These are phyloP conservation scores for Immersiporthe knoxdaviesiana DNA, from an alignment of 2,329 filamentous ascomycete species.

Conservation along the genomic window DNA sequence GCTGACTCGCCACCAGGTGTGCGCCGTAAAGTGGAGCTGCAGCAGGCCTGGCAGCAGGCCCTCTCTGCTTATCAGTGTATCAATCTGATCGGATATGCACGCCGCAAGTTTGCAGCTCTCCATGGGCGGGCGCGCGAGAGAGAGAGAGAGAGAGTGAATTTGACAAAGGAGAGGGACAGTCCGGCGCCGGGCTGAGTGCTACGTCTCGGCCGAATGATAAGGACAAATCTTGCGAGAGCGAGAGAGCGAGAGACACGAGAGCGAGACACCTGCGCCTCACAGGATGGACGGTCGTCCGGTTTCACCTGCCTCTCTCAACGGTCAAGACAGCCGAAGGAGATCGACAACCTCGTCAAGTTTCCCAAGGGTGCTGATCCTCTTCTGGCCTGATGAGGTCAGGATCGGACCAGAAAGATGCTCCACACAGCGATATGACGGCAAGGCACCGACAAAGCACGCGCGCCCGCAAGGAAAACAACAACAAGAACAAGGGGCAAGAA, in stretches of 20 bases:
- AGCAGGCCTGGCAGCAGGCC: background rate
- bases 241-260: too few relatives aligned
- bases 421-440: background rate
- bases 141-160: background rate
- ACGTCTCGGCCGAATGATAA: constrained; percentile 5
- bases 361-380: constrained; percentile 1
- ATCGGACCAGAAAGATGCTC: background rate
- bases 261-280: background rate
- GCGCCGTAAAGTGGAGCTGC: background rate
- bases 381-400: constrained; percentile 3
- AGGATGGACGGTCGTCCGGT: background rate
- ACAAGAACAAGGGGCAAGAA: too few relatives aligned
- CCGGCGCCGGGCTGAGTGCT: background rate
- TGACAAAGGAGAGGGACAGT: too few relatives aligned
- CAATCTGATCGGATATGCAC: background rate
- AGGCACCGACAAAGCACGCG: background rate
- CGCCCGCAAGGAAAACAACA: background rate
- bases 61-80: constrained; percentile 3
- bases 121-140: too few relatives aligned
- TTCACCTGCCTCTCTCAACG: background rate
- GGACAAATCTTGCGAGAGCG: background rate
- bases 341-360: constrained; percentile 2
- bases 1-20: background rate
- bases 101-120: background rate
- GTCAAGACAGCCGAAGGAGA: background rate